phyloP scores from a whole-genome alignment of 208 protist genomes.

The Leishmania tarentolae region DNA sequence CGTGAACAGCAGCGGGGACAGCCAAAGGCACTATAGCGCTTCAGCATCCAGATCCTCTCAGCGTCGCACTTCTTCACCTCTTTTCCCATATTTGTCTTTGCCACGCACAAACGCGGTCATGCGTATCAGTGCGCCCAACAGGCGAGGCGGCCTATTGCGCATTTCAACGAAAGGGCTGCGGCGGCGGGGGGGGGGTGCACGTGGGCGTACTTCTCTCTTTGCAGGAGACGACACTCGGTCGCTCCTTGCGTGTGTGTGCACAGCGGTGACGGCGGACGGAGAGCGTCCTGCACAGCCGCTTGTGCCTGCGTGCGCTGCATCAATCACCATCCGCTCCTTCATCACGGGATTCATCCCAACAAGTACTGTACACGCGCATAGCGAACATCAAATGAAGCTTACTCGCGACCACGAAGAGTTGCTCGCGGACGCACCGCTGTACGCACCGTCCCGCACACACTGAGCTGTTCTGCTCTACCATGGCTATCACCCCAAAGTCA shows the following conservation, averaged over 20 bases:
- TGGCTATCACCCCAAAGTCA: slow-evolving; percentile 51
- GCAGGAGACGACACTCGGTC: neutral
- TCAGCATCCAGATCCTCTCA: neutral
- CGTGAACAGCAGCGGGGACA: neutral
- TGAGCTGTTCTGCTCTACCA: slow-evolving; percentile 69
- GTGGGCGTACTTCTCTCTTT: neutral
- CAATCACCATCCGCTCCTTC: neutral
- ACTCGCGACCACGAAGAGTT: neutral
- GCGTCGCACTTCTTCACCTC: neutral
- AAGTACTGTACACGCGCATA: neutral
- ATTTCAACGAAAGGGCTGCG: neutral
- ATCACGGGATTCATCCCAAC: neutral
- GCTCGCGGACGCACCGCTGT: neutral
- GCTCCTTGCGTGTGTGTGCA: slow-evolving; percentile 16
- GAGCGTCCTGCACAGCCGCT: neutral
- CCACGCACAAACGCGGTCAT: neutral
- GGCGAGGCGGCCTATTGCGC: neutral
- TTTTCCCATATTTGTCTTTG: neutral
- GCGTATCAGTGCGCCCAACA: neutral
- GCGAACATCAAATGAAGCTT: neutral
- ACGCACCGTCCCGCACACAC: neutral
- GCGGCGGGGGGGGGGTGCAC: neutral
- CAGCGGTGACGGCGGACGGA: neutral
- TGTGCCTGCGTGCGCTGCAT: neutral
- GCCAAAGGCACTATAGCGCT: neutral